A percentile compares a stretch with the other conserved stretches of the same genome.
Conservation (phyloP, 2,329 filamentous ascomycete genomes). For the Phoma sp. region DNA sequence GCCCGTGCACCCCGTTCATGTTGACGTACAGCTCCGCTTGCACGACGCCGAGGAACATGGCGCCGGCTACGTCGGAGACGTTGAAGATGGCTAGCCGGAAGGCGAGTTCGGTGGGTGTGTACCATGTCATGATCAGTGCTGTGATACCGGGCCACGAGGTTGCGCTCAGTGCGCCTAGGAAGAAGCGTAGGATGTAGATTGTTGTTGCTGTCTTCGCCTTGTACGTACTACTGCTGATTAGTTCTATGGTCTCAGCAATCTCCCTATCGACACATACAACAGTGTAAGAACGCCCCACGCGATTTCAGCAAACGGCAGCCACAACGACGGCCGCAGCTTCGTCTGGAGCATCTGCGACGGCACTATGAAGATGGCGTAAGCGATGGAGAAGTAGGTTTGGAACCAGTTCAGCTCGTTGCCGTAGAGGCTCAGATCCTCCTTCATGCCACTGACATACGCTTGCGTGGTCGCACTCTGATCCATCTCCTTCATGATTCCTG, state of each 20-base stretch:
- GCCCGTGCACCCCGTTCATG: constrained; percentile 6
- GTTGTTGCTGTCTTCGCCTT: constrained; percentile 9
- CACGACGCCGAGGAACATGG: constrained; percentile 7
- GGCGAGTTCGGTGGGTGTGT: constrained; percentile 16
- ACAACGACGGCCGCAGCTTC: constrained; percentile 3
- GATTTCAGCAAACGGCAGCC: constrained; percentile 6
- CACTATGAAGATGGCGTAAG: constrained; percentile 14
- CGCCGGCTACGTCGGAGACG: background rate
- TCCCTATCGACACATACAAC: background rate
- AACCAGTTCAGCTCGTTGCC: constrained; percentile 22
- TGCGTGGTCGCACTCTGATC: constrained; percentile 14
- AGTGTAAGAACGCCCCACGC: constrained; percentile 7
- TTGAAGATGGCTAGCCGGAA: constrained; percentile 12
- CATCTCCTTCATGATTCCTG: constrained; percentile 18
- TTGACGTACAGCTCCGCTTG: constrained; percentile 13
- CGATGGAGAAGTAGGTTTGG: constrained; percentile 13
- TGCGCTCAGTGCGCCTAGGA: constrained; percentile 1
- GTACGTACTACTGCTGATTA: constrained; percentile 1
- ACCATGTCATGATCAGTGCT: constrained; percentile 10
- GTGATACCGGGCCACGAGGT: constrained; percentile 10
- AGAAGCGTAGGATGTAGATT: constrained; percentile 8
- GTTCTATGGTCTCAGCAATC: background rate
- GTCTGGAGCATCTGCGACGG: constrained; percentile 19
- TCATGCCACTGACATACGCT: constrained; percentile 23
- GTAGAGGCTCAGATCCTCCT: constrained; percentile 18